Conservation (phyloP, 345 rosid species). For the Reutealis trisperma region DNA sequence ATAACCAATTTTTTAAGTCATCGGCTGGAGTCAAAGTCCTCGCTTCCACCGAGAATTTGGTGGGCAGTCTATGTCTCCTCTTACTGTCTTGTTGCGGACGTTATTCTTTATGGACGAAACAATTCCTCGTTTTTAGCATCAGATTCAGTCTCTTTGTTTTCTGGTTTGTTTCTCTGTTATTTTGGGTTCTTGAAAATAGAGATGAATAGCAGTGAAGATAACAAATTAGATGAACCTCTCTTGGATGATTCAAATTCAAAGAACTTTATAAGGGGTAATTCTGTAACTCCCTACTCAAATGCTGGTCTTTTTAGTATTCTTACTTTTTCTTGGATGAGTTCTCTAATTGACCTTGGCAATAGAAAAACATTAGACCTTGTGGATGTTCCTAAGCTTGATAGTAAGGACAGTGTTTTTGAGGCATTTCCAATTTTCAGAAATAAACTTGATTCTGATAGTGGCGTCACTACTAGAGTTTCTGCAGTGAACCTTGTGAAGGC, state of each 20-base stretch:
- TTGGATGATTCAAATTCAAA: conserved; percentile 1
- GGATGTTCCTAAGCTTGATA: conserved; percentile 27
- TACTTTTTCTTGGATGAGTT: conserved; percentile 27
- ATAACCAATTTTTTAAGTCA: conserved; percentile 26
- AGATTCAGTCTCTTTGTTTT: conserved; percentile 47
- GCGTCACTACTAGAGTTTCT: conserved; percentile 1
- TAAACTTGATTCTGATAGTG: conserved; percentile 17
- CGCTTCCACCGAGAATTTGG: conserved; percentile 59
- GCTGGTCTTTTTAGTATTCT: conserved; percentile 28
- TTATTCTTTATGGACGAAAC: conserved; percentile 37
- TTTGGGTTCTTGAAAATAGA: conserved; percentile 42
- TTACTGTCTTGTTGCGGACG: conserved; percentile 56
- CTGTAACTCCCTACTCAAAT: conserved; percentile 23
- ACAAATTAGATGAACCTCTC: conserved; percentile 43
- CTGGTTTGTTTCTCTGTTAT: conserved; percentile 54
- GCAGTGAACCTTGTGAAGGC: conserved; percentile 27
- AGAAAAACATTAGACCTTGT: conserved; percentile 30
- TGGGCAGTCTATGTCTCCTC: conserved; percentile 65
- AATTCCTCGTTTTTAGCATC: conserved; percentile 34
- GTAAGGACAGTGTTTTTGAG: conserved; percentile 24
- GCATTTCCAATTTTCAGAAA: conserved; percentile 22
- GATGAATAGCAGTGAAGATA: conserved; percentile 17
- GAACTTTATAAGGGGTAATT: conserved; percentile 26
- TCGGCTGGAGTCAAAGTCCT: conserved; percentile 35
- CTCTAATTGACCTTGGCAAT: conserved; percentile 26